Conservation (phyloP, 768 basidiomycete genomes). For the Pleurotus giganteus region DNA sequence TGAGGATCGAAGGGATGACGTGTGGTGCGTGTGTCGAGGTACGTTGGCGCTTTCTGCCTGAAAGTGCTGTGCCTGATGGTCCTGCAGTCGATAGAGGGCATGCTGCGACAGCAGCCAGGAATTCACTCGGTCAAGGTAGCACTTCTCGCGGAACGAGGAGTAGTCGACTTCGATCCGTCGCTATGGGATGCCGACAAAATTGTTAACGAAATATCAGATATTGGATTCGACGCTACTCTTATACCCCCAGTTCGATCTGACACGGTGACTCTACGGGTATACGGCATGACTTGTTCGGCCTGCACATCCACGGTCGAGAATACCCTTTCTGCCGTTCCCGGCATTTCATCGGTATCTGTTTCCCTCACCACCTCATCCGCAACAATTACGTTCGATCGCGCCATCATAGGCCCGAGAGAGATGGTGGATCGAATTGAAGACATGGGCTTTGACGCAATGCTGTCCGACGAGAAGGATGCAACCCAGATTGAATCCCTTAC, state of each 20-base stretch:
- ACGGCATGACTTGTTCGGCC: slow-evolving; percentile 88
- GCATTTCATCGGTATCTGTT: slow-evolving; percentile 69
- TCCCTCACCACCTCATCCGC: slow-evolving; percentile 76
- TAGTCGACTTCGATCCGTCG: slow-evolving; percentile 83
- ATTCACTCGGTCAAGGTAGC: slow-evolving; percentile 92
- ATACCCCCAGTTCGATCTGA: slow-evolving; percentile 68
- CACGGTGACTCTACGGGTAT: slow-evolving; percentile 72
- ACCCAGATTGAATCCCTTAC: slow-evolving; percentile 86
- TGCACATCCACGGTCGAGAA: slow-evolving; percentile 78
- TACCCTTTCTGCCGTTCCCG: slow-evolving; percentile 66
- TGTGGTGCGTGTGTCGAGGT: slow-evolving; percentile 90
- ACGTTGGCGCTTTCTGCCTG: slow-evolving; percentile 19
- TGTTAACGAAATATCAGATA: slow-evolving; percentile 83
- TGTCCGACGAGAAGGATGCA: slow-evolving; percentile 75
- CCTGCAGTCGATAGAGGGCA: slow-evolving; percentile 76
- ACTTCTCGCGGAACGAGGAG: slow-evolving; percentile 90
- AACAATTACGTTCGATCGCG: slow-evolving; percentile 72
- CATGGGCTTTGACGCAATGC: slow-evolving; percentile 87
- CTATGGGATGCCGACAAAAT: slow-evolving; percentile 84
- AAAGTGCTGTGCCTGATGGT: background rate
- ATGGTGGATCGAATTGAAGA: slow-evolving; percentile 87
- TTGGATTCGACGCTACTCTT: slow-evolving; percentile 86
- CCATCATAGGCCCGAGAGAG: slow-evolving; percentile 75
- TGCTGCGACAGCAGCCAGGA: slow-evolving; percentile 81
- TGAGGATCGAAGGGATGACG: slow-evolving; percentile 88